Evolutionary conservation across 352 stramenopile species (phyloP).

Genomic region (Pythium scleroteichum): DNA sequence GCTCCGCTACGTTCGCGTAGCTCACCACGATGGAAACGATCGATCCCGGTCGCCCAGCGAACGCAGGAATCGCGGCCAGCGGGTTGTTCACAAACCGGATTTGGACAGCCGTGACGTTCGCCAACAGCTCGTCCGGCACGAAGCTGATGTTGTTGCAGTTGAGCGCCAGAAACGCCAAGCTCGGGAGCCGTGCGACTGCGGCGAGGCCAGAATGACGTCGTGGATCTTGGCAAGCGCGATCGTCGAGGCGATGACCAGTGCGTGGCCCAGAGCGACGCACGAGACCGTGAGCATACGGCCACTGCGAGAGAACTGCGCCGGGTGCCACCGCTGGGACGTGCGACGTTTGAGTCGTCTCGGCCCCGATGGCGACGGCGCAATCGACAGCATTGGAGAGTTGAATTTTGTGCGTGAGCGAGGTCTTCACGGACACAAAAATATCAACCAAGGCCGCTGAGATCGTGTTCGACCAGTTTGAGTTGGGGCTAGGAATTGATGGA

Average conservation of each 20-base stretch:
- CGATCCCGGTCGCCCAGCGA: not conserved
- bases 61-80: not conserved
- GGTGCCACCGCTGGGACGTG: not conserved
- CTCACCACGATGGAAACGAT: not conserved
- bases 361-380: not conserved
- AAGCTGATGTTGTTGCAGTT: conserved; percentile 6
- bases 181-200: conserved; percentile 1
- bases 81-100: conserved; percentile 19
- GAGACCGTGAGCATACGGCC: not conserved
- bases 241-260: conserved; percentile 3
- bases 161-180: not conserved
- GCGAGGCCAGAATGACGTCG: not conserved
- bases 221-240: conserved; percentile 1
- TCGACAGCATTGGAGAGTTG: no score
- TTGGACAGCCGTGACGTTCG: not conserved
- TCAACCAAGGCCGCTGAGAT: no score
- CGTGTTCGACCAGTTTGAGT: no score
- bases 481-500: no score
- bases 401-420: no score
- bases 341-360: not conserved
- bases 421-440: no score
- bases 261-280: not conserved
- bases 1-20: not conserved
- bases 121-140: conserved; percentile 1
- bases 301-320: not conserved